phyloP scores from a whole-genome alignment of 495 filamentous ascomycete genomes.

The Cercophora samala region DNA sequence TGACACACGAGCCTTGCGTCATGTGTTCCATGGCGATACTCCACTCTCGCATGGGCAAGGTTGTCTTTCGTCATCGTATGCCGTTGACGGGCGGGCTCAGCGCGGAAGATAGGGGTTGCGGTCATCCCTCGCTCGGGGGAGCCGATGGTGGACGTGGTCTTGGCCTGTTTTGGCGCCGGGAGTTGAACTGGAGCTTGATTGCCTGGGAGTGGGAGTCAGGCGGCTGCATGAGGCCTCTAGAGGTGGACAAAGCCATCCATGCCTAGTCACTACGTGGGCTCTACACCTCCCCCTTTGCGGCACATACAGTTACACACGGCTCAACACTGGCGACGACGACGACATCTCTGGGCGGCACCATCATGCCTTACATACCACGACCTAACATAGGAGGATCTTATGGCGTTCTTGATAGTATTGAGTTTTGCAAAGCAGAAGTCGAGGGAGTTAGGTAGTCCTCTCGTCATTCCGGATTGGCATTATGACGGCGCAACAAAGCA shows the following conservation, averaged over 20 bases:
- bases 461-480: slow-evolving; percentile 32
- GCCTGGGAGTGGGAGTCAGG: slow-evolving; percentile 71
- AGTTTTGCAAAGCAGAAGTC: slow-evolving; percentile 22
- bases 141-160: slow-evolving; percentile 57
- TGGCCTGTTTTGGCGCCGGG: slow-evolving; percentile 86
- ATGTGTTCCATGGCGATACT: slow-evolving; percentile 96
- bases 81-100: slow-evolving; percentile 56
- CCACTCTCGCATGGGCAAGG: slow-evolving; percentile 79
- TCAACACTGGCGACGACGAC: slow-evolving; percentile 6
- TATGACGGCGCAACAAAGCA: slow-evolving; percentile 19
- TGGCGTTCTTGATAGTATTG: neutral
- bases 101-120: slow-evolving; percentile 46
- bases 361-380: neutral
- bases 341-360: neutral
- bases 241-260: slow-evolving; percentile 39
- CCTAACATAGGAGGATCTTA: neutral
- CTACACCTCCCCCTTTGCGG: neutral
- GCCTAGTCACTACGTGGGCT: slow-evolving; percentile 24
- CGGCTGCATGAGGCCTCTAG: slow-evolving; percentile 33
- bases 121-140: slow-evolving; percentile 28
- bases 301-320: neutral
- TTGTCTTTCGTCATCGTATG: slow-evolving; percentile 72
- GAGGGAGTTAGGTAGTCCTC: slow-evolving; percentile 52
- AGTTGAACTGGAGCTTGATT: slow-evolving; percentile 90
- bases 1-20: slow-evolving; percentile 90